A percentile compares a stretch with the other conserved stretches of the same genome.
Conservation (phyloP, 352 stramenopile genomes). For the Globisporangium uncinulatum region DNA sequence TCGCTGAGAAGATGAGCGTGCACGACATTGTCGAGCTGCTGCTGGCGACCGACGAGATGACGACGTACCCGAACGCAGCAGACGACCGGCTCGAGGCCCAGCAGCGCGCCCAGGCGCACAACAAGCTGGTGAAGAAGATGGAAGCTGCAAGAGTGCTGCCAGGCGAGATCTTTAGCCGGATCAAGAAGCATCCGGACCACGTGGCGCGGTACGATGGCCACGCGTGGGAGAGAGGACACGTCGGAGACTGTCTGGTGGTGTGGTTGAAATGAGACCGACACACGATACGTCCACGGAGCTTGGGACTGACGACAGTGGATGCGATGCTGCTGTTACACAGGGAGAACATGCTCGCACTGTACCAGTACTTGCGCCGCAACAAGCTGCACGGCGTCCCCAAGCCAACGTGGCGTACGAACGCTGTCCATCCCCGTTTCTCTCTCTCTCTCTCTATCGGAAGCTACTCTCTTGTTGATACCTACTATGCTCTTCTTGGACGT, state of each 20-base stretch:
- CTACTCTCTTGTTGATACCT: no score
- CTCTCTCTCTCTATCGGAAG: no score
- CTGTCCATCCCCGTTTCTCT: no score
- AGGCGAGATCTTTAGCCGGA: constrained; percentile 46
- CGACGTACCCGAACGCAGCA: constrained; percentile 26
- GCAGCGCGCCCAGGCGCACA: constrained; percentile 55
- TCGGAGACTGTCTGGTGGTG: no score
- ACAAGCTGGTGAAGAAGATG: constrained; percentile 83
- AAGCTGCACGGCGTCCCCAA: constrained; percentile 64
- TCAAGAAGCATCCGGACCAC: constrained; percentile 73
- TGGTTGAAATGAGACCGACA: no score
- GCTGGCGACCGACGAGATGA: constrained; percentile 75
- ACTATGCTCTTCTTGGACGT: no score
- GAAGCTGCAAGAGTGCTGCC: constrained; percentile 60
- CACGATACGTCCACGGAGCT: no score
- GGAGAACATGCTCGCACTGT: constrained; percentile 81
- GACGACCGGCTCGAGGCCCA: constrained; percentile 35
- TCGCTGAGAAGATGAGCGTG: constrained; percentile 73
- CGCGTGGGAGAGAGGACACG: no score
- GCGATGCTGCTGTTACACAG: constrained; percentile 10
- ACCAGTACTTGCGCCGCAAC: constrained; percentile 68
- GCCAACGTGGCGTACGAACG: constrained; percentile 57
- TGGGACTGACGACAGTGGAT: background rate
- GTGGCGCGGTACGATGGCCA: constrained; percentile 39
- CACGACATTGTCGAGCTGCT: constrained; percentile 77